These are phyloP conservation scores for Coriaria nepalensis DNA, from an alignment of 306 rosid genomes.

Conservation along the genomic window DNA sequence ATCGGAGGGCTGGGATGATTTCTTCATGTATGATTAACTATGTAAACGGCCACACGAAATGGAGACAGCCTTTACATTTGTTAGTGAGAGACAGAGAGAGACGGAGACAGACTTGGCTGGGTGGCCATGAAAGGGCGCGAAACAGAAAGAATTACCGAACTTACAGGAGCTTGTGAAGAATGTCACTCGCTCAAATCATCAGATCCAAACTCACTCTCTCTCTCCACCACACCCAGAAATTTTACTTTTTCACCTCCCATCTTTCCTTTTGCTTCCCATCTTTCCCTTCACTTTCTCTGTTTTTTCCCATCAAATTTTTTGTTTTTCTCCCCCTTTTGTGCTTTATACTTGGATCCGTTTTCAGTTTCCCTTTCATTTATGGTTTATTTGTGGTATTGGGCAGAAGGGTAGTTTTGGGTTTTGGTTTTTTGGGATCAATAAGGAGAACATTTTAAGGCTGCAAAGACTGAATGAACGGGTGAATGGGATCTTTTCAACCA, in stretches of 20 bases:
- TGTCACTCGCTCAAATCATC: conserved; percentile 38
- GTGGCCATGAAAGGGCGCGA: conserved; percentile 75
- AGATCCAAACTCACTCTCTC: conserved; percentile 37
- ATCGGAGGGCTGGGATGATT: too few relatives aligned
- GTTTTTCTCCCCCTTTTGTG: conserved; percentile 1
- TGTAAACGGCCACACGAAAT: not conserved
- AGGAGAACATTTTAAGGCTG: not conserved
- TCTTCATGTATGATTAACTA: too few relatives aligned
- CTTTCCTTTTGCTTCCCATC: conserved; percentile 8
- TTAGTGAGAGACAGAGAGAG: conserved; percentile 4
- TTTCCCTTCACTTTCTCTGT: conserved; percentile 7
- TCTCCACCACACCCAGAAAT: conserved; percentile 14
- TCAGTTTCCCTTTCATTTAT: not conserved
- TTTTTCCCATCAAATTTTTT: conserved; percentile 2
- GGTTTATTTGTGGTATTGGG: conserved; percentile 1
- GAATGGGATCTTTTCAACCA: conserved; percentile 13
- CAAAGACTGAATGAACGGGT: not conserved
- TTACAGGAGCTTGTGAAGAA: conserved; percentile 54
- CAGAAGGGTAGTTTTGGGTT: conserved; percentile 9
- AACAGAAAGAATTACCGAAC: conserved; percentile 58
- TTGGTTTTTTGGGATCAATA: conserved; percentile 8
- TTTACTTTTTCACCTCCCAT: conserved; percentile 12
- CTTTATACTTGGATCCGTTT: conserved; percentile 11
- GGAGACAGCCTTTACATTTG: not conserved
- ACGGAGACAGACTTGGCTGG: conserved; percentile 22